A percentile compares a stretch with the other conserved stretches of the same genome.
These are phyloP conservation scores for Pythium diclinum DNA, from an alignment of 352 stramenopile genomes.

Conservation along the genomic window DNA sequence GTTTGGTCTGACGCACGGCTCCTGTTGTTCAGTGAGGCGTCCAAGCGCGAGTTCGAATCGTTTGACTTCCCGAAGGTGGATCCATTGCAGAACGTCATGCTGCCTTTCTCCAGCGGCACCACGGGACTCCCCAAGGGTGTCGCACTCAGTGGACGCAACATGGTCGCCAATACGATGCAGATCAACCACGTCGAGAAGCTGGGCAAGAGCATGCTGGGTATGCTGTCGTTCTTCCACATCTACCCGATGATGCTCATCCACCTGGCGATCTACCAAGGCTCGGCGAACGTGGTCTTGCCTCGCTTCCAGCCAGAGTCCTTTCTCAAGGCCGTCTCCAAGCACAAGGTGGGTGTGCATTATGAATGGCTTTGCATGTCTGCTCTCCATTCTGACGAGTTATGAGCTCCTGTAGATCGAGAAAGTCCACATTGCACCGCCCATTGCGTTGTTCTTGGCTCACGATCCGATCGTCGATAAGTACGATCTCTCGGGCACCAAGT, in stretches of 20 bases:
- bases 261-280: slow-evolving; percentile 72
- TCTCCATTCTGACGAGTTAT: too few relatives aligned
- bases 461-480: slow-evolving; percentile 90
- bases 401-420: slow-evolving; percentile 12
- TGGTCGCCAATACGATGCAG: slow-evolving; percentile 89
- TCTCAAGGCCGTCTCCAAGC: slow-evolving; percentile 61
- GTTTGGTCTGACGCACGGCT: too few relatives aligned
- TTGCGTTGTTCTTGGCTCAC: slow-evolving; percentile 81
- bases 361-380: neutral
- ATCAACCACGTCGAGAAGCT: too few relatives aligned
- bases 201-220: slow-evolving; percentile 36
- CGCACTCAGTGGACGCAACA: slow-evolving; percentile 87
- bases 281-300: slow-evolving; percentile 84
- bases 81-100: slow-evolving; percentile 49
- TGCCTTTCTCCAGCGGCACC: slow-evolving; percentile 94
- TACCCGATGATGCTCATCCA: slow-evolving; percentile 87
- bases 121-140: slow-evolving; percentile 90
- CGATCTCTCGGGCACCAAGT: slow-evolving; percentile 80
- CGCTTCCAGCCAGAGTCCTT: slow-evolving; percentile 90
- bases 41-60: slow-evolving; percentile 30
- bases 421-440: slow-evolving; percentile 84
- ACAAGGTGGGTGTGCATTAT: slow-evolving; percentile 25
- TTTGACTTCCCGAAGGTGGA: slow-evolving; percentile 51
- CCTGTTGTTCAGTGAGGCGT: slow-evolving; percentile 31
- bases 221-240: slow-evolving; percentile 95